Evolutionary conservation across 306 rosid species (phyloP).

Genomic region (Quercus engelmannii): DNA sequence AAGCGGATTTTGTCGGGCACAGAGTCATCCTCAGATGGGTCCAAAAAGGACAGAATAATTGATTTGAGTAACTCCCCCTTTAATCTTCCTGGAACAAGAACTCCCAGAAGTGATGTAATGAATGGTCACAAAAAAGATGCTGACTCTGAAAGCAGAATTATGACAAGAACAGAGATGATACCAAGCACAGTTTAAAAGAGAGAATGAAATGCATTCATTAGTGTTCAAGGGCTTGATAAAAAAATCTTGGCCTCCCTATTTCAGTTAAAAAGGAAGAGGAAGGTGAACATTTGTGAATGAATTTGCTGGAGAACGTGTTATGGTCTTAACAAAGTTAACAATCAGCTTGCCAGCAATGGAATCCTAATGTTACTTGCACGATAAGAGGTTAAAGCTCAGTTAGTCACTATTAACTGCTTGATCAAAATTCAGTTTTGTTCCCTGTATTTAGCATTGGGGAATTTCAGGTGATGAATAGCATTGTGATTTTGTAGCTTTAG

Average conservation of each 20-base stretch:
- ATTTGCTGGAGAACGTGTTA: constrained; percentile 25
- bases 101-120: constrained; percentile 40
- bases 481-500: constrained; percentile 38
- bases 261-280: constrained; percentile 19
- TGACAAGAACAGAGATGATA: constrained; percentile 65
- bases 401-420: background rate
- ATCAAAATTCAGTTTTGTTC: background rate
- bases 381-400: constrained; percentile 19
- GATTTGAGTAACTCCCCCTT: constrained; percentile 52
- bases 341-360: constrained; percentile 30
- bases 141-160: constrained; percentile 46
- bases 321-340: constrained; percentile 23
- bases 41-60: constrained; percentile 41
- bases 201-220: constrained; percentile 25
- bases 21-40: constrained; percentile 48
- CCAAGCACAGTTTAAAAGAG: constrained; percentile 53
- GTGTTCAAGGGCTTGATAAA: constrained; percentile 22
- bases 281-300: constrained; percentile 27
- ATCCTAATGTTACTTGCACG: constrained; percentile 8
- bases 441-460: background rate
- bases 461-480: background rate
- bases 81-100: constrained; percentile 37
- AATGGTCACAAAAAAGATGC: constrained; percentile 41
- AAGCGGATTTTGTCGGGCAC: constrained; percentile 54
- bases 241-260: constrained; percentile 16